Percentiles rank a stretch among this genome's conserved stretches.
Conservation (phyloP, 257 asterid species). For the Nicotiana obtusifolia region DNA sequence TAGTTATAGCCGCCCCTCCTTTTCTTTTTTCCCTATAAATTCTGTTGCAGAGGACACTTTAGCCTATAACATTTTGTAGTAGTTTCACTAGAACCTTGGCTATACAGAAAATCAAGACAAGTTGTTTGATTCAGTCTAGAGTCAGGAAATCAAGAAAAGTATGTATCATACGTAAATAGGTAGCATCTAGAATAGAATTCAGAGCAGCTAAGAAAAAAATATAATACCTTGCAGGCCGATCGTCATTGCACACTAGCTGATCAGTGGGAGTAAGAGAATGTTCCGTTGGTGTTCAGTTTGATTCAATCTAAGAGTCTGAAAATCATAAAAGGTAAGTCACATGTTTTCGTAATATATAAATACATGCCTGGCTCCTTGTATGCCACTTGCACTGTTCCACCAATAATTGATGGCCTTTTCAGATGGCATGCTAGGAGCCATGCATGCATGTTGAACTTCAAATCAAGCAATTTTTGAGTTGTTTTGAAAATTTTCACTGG, state of each 20-base stretch:
- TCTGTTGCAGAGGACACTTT: conserved; percentile 8
- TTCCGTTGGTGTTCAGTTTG: no score
- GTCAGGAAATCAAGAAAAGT: not conserved
- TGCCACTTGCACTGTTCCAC: conserved; percentile 37
- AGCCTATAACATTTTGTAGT: not conserved
- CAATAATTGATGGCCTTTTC: conserved; percentile 12
- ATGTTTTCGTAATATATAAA: not conserved
- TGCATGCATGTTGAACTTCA: conserved; percentile 22
- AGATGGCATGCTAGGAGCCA: conserved; percentile 47
- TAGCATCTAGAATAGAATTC: no score
- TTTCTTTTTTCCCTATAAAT: not conserved
- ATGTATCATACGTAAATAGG: not conserved
- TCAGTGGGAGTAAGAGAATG: no score
- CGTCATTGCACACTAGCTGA: no score
- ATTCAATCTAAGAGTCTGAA: no score
- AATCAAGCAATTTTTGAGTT: not conserved
- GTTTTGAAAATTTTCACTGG: not conserved
- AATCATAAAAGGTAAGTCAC: not conserved
- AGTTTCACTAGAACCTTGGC: not conserved
- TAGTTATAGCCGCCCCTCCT: not conserved
- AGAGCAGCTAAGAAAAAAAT: no score
- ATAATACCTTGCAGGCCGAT: no score
- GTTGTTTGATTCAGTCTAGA: not conserved
- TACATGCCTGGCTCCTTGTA: conserved; percentile 56
- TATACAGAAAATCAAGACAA: not conserved